These are phyloP conservation scores for Endogone sp. DNA, from an alignment of 192 early-diverging fungal species.

Conservation along the genomic window DNA sequence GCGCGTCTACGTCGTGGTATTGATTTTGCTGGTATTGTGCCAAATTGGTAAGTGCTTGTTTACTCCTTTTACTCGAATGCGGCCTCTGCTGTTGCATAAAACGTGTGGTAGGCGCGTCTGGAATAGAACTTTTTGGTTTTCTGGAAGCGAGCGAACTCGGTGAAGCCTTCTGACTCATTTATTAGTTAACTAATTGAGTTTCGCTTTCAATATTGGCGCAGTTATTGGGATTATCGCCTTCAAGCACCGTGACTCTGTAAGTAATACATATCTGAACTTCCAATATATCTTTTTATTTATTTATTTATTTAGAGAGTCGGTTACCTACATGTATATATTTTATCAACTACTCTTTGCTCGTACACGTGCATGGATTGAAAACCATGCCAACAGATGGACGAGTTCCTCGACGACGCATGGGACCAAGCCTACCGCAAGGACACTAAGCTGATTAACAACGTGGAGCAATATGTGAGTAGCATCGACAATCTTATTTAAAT, in stretches of 20 bases:
- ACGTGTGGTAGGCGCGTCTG: too few species aligned
- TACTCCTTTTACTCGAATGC: neutral
- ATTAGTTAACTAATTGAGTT: too few species aligned
- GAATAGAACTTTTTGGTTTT: too few species aligned
- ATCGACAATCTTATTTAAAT: neutral
- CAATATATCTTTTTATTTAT: neutral
- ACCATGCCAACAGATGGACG: constrained; percentile 16
- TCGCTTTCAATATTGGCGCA: too few species aligned
- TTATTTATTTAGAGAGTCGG: too few species aligned
- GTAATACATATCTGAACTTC: neutral
- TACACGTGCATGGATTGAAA: neutral
- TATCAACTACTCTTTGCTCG: neutral
- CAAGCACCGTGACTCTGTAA: neutral
- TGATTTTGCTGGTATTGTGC: neutral
- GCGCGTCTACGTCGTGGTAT: neutral
- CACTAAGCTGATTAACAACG: constrained; percentile 26
- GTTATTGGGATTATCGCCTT: neutral
- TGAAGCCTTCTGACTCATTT: too few species aligned
- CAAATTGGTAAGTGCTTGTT: neutral
- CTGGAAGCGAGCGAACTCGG: too few species aligned
- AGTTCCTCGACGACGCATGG: constrained; percentile 31
- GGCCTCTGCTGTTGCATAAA: too few species aligned
- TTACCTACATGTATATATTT: too few species aligned
- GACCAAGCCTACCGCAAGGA: constrained; percentile 25
- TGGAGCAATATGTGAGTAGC: constrained; percentile 30